phyloP scores from a whole-genome alignment of 805 yeast species.

The Metschnikowia reukaufii region DNA sequence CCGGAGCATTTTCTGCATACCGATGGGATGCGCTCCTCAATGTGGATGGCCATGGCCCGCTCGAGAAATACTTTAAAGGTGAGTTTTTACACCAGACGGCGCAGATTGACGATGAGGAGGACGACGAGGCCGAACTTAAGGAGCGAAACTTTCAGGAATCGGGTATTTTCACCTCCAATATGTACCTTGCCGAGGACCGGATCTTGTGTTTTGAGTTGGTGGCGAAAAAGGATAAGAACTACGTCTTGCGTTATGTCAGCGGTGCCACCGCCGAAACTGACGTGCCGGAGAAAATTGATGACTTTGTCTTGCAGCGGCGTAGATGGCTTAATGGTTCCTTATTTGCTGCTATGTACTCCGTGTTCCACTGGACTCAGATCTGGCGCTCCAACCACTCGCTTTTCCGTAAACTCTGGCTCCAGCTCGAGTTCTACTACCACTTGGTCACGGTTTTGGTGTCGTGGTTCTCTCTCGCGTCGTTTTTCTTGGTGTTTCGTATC shows the following conservation, averaged over 20 bases:
- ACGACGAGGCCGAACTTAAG: constrained; percentile 40
- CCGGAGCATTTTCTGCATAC: constrained; percentile 97
- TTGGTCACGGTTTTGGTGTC: constrained; percentile 77
- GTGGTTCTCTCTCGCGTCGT: constrained; percentile 90
- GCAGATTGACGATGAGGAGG: constrained; percentile 35
- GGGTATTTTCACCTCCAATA: constrained; percentile 89
- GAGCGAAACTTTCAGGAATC: constrained; percentile 35
- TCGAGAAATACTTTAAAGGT: constrained; percentile 89
- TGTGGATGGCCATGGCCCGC: constrained; percentile 76
- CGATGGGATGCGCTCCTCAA: constrained; percentile 76
- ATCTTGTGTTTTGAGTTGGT: constrained; percentile 95
- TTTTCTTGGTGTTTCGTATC: constrained; percentile 88
- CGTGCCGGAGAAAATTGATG: constrained; percentile 94
- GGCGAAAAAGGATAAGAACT: constrained; percentile 76
- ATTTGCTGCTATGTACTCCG: constrained; percentile 92
- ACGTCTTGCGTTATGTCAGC: constrained; percentile 90
- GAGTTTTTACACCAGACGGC: constrained; percentile 72
- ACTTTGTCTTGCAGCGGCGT: constrained; percentile 92
- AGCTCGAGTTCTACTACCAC: constrained; percentile 87
- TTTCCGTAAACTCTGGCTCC: constrained; percentile 76
- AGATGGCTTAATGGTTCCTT: constrained; percentile 98
- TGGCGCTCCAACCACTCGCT: constrained; percentile 87
- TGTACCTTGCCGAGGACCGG: constrained; percentile 97
- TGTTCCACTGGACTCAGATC: constrained; percentile 78
- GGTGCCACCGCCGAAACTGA: constrained; percentile 96